Evolutionary conservation across 2,329 filamentous ascomycete genomes (phyloP).

Genomic region (Xylariaceae sp.): DNA sequence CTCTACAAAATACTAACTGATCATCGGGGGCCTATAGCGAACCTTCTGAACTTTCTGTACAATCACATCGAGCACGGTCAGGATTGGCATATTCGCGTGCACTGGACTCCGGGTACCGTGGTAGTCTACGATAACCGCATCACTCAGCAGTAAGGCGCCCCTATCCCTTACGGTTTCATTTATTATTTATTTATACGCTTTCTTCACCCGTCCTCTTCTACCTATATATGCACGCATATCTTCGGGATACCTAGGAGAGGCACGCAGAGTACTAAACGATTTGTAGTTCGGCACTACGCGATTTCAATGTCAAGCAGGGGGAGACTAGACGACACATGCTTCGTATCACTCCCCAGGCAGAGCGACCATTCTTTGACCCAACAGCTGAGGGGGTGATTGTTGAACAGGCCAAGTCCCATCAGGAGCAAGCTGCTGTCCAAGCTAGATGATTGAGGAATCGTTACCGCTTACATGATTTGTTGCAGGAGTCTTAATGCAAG

Average conservation of each 20-base stretch:
- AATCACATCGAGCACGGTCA: constrained; percentile 13
- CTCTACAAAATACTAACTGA: constrained; percentile 4
- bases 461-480: no score
- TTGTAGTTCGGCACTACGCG: constrained; percentile 24
- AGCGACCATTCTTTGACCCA: constrained; percentile 35
- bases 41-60: constrained; percentile 12
- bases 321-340: constrained; percentile 30
- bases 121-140: constrained; percentile 26
- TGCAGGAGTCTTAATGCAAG: no score
- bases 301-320: constrained; percentile 18
- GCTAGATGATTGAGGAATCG: background rate
- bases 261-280: background rate
- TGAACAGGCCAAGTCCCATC: constrained; percentile 13
- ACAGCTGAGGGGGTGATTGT: background rate
- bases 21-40: background rate
- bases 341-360: constrained; percentile 38
- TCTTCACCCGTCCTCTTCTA: background rate
- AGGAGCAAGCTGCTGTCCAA: background rate
- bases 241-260: no score
- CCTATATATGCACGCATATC: no score
- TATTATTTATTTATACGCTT: no score
- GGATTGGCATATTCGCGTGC: constrained; percentile 14
- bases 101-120: constrained; percentile 12
- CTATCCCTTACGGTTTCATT: background rate
- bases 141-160: constrained; percentile 22